Evolutionary conservation across 2,329 filamentous ascomycete genomes (phyloP).

Genomic region (Rhytidhysteron rufulum): DNA sequence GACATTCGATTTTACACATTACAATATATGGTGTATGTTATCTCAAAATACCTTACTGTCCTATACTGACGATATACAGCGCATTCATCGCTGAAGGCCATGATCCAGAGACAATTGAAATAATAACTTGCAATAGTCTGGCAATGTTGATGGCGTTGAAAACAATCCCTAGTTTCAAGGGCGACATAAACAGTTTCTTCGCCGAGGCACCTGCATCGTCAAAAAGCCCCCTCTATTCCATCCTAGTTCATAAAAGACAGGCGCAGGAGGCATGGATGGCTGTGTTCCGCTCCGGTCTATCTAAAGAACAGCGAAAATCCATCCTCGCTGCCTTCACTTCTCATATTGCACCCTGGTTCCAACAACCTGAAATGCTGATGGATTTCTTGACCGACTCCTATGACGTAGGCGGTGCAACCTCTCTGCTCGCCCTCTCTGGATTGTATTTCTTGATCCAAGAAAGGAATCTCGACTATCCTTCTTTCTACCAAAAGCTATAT

Average conservation of each 20-base stretch:
- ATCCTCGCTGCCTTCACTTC: conserved; percentile 72
- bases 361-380: conserved; percentile 81
- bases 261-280: conserved; percentile 86
- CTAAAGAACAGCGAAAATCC: conserved; percentile 71
- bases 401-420: conserved; percentile 78
- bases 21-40: conserved; percentile 63
- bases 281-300: conserved; percentile 64
- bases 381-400: conserved; percentile 97
- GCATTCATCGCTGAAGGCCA: conserved; percentile 26
- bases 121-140: conserved; percentile 50
- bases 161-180: conserved; percentile 62
- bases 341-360: conserved; percentile 85
- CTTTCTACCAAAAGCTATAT: conserved; percentile 92
- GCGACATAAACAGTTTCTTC: conserved; percentile 68
- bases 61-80: conserved; percentile 7
- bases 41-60: not conserved
- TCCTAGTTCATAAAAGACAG: conserved; percentile 69
- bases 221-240: conserved; percentile 57
- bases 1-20: conserved; percentile 85
- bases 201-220: conserved; percentile 62
- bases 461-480: conserved; percentile 92
- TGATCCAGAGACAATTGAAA: conserved; percentile 15
- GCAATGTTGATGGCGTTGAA: conserved; percentile 65
- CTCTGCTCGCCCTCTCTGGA: conserved; percentile 83
- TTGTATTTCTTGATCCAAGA: conserved; percentile 93